These are phyloP conservation scores for Lecanicillium sp. DNA, from an alignment of 2,329 filamentous ascomycete genomes.

Conservation along the genomic window DNA sequence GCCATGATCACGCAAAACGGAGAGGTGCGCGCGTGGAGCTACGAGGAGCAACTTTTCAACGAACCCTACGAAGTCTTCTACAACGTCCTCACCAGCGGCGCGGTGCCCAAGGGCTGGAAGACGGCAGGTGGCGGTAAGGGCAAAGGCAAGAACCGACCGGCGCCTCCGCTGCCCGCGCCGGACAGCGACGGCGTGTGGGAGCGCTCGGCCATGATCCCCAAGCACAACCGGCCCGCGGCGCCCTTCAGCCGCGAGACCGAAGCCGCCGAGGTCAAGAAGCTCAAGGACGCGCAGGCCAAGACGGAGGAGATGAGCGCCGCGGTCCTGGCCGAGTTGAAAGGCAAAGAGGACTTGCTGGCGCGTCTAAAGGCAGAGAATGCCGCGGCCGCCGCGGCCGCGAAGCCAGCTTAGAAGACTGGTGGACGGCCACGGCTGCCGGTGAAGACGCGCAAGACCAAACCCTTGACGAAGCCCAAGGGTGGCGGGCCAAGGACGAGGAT, in stretches of 20 bases:
- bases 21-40: constrained; percentile 70
- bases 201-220: constrained; percentile 69
- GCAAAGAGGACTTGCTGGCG: constrained; percentile 57
- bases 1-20: constrained; percentile 51
- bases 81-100: constrained; percentile 73
- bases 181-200: constrained; percentile 51
- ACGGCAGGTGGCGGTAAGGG: constrained; percentile 40
- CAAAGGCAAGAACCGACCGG: constrained; percentile 38
- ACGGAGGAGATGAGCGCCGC: constrained; percentile 55
- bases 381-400: constrained; percentile 32
- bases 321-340: constrained; percentile 55
- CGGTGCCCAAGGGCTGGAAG: constrained; percentile 44
- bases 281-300: constrained; percentile 58
- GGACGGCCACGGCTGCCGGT: neutral
- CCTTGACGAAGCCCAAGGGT: constrained; percentile 1
- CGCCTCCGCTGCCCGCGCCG: constrained; percentile 30
- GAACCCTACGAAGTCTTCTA: constrained; percentile 92
- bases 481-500: neutral
- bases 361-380: constrained; percentile 54
- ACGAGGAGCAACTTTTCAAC: constrained; percentile 96
- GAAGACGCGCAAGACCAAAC: constrained; percentile 4
- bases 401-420: constrained; percentile 23
- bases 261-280: constrained; percentile 53
- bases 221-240: constrained; percentile 57
- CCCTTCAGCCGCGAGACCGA: constrained; percentile 71